Evolutionary conservation across 805 yeast genomes (phyloP).

Genomic region (Candida ovalis): DNA sequence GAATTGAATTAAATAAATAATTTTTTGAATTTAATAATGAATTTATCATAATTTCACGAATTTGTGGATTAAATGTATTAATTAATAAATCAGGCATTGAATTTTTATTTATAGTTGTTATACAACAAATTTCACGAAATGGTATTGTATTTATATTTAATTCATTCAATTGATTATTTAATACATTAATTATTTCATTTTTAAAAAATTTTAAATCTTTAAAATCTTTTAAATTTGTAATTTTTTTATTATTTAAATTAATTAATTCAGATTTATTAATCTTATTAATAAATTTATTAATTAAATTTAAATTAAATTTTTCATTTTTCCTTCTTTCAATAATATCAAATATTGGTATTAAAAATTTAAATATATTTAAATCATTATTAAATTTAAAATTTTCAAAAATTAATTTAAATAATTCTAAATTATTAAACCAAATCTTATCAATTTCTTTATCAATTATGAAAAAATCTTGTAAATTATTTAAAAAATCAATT

Average conservation of each 20-base stretch:
- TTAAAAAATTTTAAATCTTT: too few relatives aligned
- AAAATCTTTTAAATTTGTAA: constrained; percentile 11
- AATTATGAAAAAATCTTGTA: constrained; percentile 24
- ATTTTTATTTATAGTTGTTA: constrained; percentile 6
- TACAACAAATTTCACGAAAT: constrained; percentile 42
- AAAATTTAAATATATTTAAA: constrained; percentile 13
- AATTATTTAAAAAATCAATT: constrained; percentile 26
- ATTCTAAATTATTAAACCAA: constrained; percentile 29
- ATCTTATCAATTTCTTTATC: constrained; percentile 18
- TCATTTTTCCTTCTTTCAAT: constrained; percentile 3
- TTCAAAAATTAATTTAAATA: constrained; percentile 25
- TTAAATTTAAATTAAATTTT: not conserved
- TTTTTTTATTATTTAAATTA: too few relatives aligned
- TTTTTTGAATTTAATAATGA: constrained; percentile 39
- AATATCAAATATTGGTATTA: constrained; percentile 23
- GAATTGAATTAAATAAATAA: constrained; percentile 25
- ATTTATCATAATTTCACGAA: constrained; percentile 37
- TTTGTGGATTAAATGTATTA: constrained; percentile 40
- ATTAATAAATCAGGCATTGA: constrained; percentile 26
- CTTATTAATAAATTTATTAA: not conserved
- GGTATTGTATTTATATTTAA: constrained; percentile 25
- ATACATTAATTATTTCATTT: constrained; percentile 12
- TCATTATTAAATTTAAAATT: constrained; percentile 10
- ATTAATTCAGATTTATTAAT: not conserved
- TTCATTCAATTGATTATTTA: constrained; percentile 19